phyloP scores from a whole-genome alignment of 768 basidiomycete species.

The Leccinellum albellum region DNA sequence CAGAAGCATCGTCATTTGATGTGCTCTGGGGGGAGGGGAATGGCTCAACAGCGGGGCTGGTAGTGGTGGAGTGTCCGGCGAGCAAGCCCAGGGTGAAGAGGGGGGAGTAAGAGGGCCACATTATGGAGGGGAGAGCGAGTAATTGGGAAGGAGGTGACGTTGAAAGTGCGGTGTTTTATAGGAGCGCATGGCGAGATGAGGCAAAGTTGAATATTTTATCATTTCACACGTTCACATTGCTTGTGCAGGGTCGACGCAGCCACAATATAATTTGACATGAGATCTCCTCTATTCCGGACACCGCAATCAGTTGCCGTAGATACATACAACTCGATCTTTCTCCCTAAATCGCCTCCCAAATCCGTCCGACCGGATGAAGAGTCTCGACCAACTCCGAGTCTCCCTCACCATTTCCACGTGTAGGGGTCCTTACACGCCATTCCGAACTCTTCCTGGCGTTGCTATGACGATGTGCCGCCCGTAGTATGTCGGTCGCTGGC shows the following conservation, averaged over 20 bases:
- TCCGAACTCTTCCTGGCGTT: not conserved
- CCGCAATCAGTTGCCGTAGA: slow-evolving; percentile 19
- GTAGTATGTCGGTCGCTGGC: not conserved
- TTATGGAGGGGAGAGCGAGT: no score
- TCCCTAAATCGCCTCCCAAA: not conserved
- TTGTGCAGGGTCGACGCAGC: slow-evolving; percentile 12
- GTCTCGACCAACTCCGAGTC: not conserved
- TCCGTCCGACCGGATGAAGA: not conserved
- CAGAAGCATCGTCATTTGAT: slow-evolving; percentile 27
- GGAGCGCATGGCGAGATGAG: not conserved
- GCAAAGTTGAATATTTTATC: slow-evolving; percentile 20
- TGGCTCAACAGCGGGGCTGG: slow-evolving; percentile 10
- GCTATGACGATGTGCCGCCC: slow-evolving; percentile 1
- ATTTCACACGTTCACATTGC: slow-evolving; percentile 14
- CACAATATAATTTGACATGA: slow-evolving; percentile 1
- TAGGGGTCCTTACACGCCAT: not conserved
- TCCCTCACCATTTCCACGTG: not conserved
- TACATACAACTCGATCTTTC: not conserved
- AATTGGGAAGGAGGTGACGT: not conserved
- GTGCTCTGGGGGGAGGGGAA: not conserved
- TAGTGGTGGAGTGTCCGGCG: slow-evolving; percentile 27
- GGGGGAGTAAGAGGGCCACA: slow-evolving; percentile 43
- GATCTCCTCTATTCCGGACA: slow-evolving; percentile 3
- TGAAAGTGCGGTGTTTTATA: slow-evolving; percentile 12
- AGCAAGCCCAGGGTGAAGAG: slow-evolving; percentile 65